Base-by-base conservation (phyloP, 768 basidiomycete genomes). In the Lyophyllum semitale region DNA sequence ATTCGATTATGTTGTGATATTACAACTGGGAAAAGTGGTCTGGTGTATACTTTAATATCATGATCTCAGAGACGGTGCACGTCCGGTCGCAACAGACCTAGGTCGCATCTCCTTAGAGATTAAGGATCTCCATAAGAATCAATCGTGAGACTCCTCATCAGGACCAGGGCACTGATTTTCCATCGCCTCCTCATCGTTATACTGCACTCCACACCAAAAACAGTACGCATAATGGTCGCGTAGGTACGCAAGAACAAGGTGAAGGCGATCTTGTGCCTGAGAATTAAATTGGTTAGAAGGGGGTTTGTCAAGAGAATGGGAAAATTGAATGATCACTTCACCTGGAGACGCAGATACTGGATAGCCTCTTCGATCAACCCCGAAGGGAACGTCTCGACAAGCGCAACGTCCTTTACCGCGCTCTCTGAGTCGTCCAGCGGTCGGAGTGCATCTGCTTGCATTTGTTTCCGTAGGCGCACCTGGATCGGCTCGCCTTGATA, bases 151-250 rank as follows among this genome's bases (percentile, higher is more conserved):
- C 37, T 91, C 89, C 67, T 95, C 93, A 27, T 82, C 79, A 38
- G 75, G 66, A 7, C 93, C 93, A 6, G 92, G 92, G 68, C 93
- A 95, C 52, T 84, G 76, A 33, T 63, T 68, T 35, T 71, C 71
- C 75, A 95, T 73, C 47, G 90, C 88, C 15, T 81, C 80, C 6
- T 71, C 67, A 59, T 78, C 75, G 5, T 80, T 78, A 64, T 93
- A 95, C 61, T 84, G 80, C 12, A 87, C 81, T 12, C 93, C 93
- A 66, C 93, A 95, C 89, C 91, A 94, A 69, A 93, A 93, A 66
- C 93, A 94, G 66, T 94, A 94, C 5, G 76, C 66, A 68, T 93
- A 83, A 57, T 75, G 79, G 35, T 82, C 76, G 23, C 93, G 87
- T 46, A 95, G 79, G 68, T 95, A 92, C 4, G 81, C 72, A 23